A percentile compares a stretch with the other conserved stretches of the same genome.
phyloP scores from a whole-genome alignment of 1,284 basidiomycete species.

The Cryptococcus sp. region DNA sequence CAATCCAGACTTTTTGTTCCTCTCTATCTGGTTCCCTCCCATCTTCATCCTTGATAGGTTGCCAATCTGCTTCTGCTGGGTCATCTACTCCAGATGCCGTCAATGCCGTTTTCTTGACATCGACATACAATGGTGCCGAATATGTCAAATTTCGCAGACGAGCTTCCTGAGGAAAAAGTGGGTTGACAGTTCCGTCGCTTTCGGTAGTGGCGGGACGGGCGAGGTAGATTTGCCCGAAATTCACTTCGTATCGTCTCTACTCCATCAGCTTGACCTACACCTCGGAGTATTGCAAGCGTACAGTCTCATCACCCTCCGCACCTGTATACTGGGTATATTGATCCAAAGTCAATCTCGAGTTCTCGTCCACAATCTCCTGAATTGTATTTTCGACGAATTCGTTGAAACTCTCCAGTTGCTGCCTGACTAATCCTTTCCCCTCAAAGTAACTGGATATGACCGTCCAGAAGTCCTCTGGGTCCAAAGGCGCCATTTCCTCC shows the following conservation, averaged over 20 bases:
- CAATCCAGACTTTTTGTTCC: slow-evolving; percentile 87
- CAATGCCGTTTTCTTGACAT: slow-evolving; percentile 84
- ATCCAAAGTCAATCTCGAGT: slow-evolving; percentile 86
- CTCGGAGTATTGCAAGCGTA: slow-evolving; percentile 26
- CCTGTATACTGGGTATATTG: slow-evolving; percentile 95
- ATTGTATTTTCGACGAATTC: slow-evolving; percentile 99
- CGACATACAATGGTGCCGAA: slow-evolving; percentile 92
- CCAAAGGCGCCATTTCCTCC: slow-evolving; percentile 61
- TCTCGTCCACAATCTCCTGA: slow-evolving; percentile 98
- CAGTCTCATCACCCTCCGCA: slow-evolving; percentile 64
- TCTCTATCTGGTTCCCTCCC: slow-evolving; percentile 62
- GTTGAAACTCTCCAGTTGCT: slow-evolving; percentile 97
- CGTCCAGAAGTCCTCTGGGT: slow-evolving; percentile 92
- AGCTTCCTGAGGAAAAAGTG: slow-evolving; percentile 97
- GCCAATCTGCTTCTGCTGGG: slow-evolving; percentile 74
- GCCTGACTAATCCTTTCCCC: slow-evolving; percentile 94
- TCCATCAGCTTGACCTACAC: neutral
- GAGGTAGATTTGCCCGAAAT: slow-evolving; percentile 96
- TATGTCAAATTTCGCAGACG: slow-evolving; percentile 73
- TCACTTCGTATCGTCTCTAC: slow-evolving; percentile 91
- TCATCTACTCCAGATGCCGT: slow-evolving; percentile 67
- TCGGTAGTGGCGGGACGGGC: slow-evolving; percentile 93
- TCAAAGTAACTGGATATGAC: slow-evolving; percentile 96
- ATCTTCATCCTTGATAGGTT: slow-evolving; percentile 57
- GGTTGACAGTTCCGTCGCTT: slow-evolving; percentile 87